Percentiles rank a stretch among this genome's conserved stretches.
Evolutionary conservation across 768 basidiomycete species (phyloP).

Genomic region (Rhodotorula babjevae): DNA sequence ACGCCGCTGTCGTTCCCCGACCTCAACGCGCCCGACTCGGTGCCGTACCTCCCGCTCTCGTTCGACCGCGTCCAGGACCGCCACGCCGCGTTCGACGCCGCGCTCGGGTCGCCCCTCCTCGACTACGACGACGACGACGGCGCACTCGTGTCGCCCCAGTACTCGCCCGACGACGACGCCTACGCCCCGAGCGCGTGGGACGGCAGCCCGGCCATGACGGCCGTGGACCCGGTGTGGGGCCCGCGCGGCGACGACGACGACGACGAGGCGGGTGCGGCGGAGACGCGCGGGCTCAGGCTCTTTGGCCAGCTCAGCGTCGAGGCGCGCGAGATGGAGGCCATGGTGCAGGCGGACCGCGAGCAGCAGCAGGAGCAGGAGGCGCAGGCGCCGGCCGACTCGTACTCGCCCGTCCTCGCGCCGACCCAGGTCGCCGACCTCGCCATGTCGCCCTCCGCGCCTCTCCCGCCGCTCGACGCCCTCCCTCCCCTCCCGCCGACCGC

Average conservation of each 20-base stretch:
- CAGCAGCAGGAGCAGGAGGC: background rate
- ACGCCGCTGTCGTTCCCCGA: background rate
- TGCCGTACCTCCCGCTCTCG: background rate
- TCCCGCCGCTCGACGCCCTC: background rate
- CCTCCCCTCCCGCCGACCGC: background rate
- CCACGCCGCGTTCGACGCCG: background rate
- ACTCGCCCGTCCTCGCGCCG: background rate
- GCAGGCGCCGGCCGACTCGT: background rate
- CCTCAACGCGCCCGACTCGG: background rate
- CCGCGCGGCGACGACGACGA: no score
- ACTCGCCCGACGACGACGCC: background rate
- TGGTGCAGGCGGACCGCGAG: background rate
- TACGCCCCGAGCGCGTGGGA: background rate
- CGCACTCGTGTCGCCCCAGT: no score
- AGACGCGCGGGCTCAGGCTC: background rate
- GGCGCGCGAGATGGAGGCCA: background rate
- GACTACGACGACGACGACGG: slow-evolving; percentile 1
- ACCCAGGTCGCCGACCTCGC: background rate
- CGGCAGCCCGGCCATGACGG: background rate
- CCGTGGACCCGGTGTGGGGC: background rate
- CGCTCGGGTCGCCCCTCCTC: background rate
- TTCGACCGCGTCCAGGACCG: background rate
- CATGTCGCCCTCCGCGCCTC: background rate
- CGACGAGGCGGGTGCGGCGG: background rate
- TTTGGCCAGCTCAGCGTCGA: background rate